These are phyloP conservation scores for Pulveroboletus frians DNA, from an alignment of 768 basidiomycete species.

Conservation along the genomic window DNA sequence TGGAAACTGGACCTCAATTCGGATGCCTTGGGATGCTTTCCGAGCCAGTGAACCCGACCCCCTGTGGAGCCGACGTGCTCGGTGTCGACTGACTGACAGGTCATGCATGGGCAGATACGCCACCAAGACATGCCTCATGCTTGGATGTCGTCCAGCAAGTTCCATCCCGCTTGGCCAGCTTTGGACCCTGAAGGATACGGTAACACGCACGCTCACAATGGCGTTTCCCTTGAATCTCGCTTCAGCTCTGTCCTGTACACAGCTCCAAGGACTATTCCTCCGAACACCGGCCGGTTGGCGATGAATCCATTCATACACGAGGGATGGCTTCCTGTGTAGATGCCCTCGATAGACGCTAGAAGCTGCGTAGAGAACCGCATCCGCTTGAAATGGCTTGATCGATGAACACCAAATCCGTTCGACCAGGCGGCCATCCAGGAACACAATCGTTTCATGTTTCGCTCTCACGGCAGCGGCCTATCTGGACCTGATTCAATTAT, in stretches of 20 bases:
- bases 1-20: not conserved
- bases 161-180: slow-evolving; percentile 20
- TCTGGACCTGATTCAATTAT: slow-evolving; percentile 16
- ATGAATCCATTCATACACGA: not conserved
- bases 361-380: slow-evolving; percentile 36
- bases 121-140: slow-evolving; percentile 11
- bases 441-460: slow-evolving; percentile 39
- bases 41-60: too few relatives aligned
- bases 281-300: slow-evolving; percentile 32
- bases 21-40: too few relatives aligned
- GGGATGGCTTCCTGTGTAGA: not conserved
- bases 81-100: too few relatives aligned
- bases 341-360: slow-evolving; percentile 30
- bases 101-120: too few relatives aligned
- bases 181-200: slow-evolving; percentile 37
- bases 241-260: slow-evolving; percentile 25
- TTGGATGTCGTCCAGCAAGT: slow-evolving; percentile 15
- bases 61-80: too few relatives aligned
- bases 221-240: slow-evolving; percentile 23
- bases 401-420: slow-evolving; percentile 36
- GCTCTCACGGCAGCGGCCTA: slow-evolving; percentile 29
- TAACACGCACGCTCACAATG: too few relatives aligned
- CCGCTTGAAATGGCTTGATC: slow-evolving; percentile 29
- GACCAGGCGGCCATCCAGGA: slow-evolving; percentile 31
- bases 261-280: not conserved